Conservation (phyloP, 768 basidiomycete genomes). For the Piloderma croceum region DNA sequence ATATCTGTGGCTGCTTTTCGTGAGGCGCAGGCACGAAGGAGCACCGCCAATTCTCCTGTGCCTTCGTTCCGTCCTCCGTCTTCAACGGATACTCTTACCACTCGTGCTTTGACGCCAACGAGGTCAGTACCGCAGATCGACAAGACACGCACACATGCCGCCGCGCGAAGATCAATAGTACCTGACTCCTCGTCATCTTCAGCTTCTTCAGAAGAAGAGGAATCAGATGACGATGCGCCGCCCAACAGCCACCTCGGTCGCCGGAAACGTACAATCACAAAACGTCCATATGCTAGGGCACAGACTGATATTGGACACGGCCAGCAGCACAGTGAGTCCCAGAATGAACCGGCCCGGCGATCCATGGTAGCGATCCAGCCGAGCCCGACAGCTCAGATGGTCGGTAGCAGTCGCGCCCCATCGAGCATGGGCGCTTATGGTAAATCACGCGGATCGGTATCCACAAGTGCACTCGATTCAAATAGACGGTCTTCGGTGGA, state of each 20-base stretch:
- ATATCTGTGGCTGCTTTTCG: constrained; percentile 80
- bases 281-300: constrained; percentile 13
- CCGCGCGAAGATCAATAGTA: constrained; percentile 5
- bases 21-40: constrained; percentile 67
- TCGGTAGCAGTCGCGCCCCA: not conserved
- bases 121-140: not conserved
- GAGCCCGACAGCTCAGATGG: not conserved
- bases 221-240: constrained; percentile 23
- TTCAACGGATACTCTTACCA: constrained; percentile 19
- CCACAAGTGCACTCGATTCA: constrained; percentile 53
- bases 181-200: constrained; percentile 24
- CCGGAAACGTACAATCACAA: constrained; percentile 31
- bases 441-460: constrained; percentile 46
- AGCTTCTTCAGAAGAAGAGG: constrained; percentile 32
- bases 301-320: constrained; percentile 32
- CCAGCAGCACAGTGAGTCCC: constrained; percentile 4
- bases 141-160: not conserved
- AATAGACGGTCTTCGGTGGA: no score
- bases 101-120: not conserved
- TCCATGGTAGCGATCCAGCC: not conserved
- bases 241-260: constrained; percentile 6
- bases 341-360: not conserved
- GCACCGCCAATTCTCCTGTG: constrained; percentile 54
- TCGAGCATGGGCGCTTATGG: not conserved
- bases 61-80: constrained; percentile 44